Base-by-base conservation (phyloP, 2,329 filamentous ascomycete genomes). In the Aspergillus sojae region DNA sequence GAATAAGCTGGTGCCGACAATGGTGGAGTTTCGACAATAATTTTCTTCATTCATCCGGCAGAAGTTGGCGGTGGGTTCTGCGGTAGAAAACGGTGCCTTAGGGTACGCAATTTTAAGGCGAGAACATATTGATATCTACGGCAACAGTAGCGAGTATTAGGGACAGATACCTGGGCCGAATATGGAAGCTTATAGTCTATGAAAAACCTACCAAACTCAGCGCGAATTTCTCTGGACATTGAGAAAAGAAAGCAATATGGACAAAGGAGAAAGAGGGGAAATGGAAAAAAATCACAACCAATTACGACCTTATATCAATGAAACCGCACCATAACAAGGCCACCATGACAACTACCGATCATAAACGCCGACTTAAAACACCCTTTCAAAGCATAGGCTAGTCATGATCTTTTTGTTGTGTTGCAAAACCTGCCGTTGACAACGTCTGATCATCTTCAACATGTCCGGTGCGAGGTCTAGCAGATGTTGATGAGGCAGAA, bases 11-110 rank as follows among this genome's bases (percentile, higher is more conserved):
- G 14, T 32, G 59, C 43, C 16, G 60, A 54, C 23, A 61, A 53
- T 39, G 48, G 43, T 62, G 43, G 26, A 52, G 46, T 21, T 45
- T 52, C 30, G 58, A 54, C 67, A 73, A 75, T 75, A 75, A 74
- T 76, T 76, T 76, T 76, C 71, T 71, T 67, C 65, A 61, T 66
- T 65, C 67, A 64, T 32, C 46, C 60, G 72, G 74, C 74, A 76
- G 67, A 74, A 68, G 5, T 19, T 9, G 65, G 74, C 74, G 74
- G 74, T 74, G 69, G 58, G 19, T 3, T 39, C 30, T 61, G 72
- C 74, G 74, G 74, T 71, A 28, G 50, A 12, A 30, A 50, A 11
- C 1, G 3, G 14, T 60, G 56, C 68, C 62, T 68, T 48, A 58
- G 28, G 55, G 53, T 57, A 60, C 30, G 23, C 23, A 12, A 4